Conservation (phyloP, 2,329 filamentous ascomycete genomes). For the Juglanconis oblonga region DNA sequence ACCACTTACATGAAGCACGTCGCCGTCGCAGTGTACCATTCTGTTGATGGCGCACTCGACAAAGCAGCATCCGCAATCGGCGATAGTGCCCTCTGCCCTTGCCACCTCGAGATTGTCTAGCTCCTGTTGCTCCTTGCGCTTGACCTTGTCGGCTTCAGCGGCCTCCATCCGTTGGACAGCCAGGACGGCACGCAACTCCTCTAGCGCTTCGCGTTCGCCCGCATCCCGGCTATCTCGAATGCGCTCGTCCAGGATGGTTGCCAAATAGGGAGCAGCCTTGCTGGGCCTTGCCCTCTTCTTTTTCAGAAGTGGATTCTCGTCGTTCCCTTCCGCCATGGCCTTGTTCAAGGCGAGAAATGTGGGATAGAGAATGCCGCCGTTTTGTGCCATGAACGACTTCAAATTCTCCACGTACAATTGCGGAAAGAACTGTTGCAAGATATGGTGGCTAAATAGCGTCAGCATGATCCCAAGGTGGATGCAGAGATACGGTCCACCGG, state of each 20-base stretch:
- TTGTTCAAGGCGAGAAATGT: conserved; percentile 33
- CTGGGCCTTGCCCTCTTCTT: conserved; percentile 28
- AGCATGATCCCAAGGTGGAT: neutral
- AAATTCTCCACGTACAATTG: conserved; percentile 27
- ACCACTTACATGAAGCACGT: conserved; percentile 46
- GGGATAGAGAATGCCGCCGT: conserved; percentile 30
- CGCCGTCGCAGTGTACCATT: conserved; percentile 65
- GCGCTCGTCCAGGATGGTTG: conserved; percentile 22
- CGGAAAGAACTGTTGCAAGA: conserved; percentile 36
- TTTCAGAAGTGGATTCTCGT: conserved; percentile 20
- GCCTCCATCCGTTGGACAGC: conserved; percentile 26
- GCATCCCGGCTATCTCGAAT: conserved; percentile 11
- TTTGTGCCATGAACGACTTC: conserved; percentile 19
- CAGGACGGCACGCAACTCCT: conserved; percentile 39
- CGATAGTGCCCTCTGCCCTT: conserved; percentile 47
- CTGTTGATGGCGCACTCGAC: conserved; percentile 62
- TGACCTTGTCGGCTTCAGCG: conserved; percentile 21
- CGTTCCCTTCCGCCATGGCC: conserved; percentile 21
- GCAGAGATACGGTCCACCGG: neutral
- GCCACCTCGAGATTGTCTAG: conserved; percentile 39
- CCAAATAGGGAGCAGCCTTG: conserved; percentile 4
- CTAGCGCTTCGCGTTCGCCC: conserved; percentile 29
- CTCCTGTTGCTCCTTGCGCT: conserved; percentile 33
- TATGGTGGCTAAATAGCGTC: conserved; percentile 17
- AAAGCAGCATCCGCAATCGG: conserved; percentile 75